Evolutionary conservation across 768 basidiomycete genomes (phyloP), one percentile per base, ranked within the genome.

Genomic region (Lactifluus echinatus): DNA sequence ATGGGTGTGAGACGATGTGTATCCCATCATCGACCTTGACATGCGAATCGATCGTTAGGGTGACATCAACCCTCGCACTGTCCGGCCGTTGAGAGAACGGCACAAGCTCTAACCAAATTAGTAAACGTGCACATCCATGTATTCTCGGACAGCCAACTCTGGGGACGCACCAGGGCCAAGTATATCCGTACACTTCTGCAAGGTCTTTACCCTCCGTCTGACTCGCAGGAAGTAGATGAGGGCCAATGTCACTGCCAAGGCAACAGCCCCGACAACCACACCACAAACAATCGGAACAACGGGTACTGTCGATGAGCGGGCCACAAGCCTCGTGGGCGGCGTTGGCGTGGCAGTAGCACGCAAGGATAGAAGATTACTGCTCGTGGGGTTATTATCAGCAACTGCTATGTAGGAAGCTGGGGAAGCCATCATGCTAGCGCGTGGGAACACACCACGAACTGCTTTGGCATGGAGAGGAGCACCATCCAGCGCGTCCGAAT

Each of bases 131-230:
- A 40, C 21, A 21, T 31, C 5, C 14, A 17, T 21, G 29, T 29
- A 42, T 3, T 26, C 28, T 4, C 21, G 21, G 8, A 31, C 2
- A 1, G 21, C 12, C 2, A 17, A 3, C 14, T 26, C 17, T 39
- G 23, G 4, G 36, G 14, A 53, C 53, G 48, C 34, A 59, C 58
- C 58, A 45, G 58, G 53, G 28, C 48, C 58, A 17, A 59, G 53
- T 3, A 59, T 29, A 26, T 59, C 12, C 48, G 31, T 59, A 11
- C 21, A 31, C 28, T 43, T 50, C 10, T 29, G 36, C 29, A 59
- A 33, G 5, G 17, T 36, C 48, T 55, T 50, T 21, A 55, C 42
- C 14, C 33, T 59, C 11, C 53, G 58, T 23, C 36, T 50, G 48
- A 59, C n/a, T 28, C 53, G 48, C 28, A 42, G 11, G 21, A 39